A percentile compares a stretch with the other conserved stretches of the same genome.
phyloP scores from a whole-genome alignment of 2,329 filamentous ascomycete genomes.

The Aureobasidium sp. region DNA sequence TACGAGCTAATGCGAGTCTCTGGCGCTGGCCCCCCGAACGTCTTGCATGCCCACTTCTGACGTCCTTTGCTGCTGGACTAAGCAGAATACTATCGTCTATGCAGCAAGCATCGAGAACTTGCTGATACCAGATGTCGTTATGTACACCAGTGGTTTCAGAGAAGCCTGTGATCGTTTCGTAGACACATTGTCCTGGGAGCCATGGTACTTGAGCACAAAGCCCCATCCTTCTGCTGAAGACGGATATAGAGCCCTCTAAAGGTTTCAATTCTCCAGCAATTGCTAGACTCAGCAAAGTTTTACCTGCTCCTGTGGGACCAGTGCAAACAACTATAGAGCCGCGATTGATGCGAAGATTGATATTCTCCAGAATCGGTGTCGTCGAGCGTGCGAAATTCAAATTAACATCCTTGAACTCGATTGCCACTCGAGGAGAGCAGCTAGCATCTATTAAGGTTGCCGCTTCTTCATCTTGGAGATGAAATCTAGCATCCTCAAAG shows the following conservation, averaged over 20 bases:
- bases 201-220: conserved; percentile 38
- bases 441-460: not conserved
- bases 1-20: conserved; percentile 47
- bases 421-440: not conserved
- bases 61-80: conserved; percentile 36
- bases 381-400: not conserved
- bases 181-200: conserved; percentile 76
- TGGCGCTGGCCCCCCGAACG: conserved; percentile 48
- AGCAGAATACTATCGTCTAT: conserved; percentile 24
- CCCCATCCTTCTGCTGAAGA: not conserved
- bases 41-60: conserved; percentile 45
- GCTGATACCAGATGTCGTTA: conserved; percentile 31
- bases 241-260: not conserved
- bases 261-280: conserved; percentile 21
- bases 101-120: conserved; percentile 19
- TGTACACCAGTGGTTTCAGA: too few relatives aligned
- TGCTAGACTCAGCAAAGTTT: conserved; percentile 43
- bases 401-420: not conserved
- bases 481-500: conserved; percentile 19
- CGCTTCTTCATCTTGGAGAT: conserved; percentile 22
- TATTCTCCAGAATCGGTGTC: conserved; percentile 13
- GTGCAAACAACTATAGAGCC: conserved; percentile 42
- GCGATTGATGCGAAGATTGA: conserved; percentile 35
- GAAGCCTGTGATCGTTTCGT: conserved; percentile 72
- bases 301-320: conserved; percentile 46